Evolutionary conservation across 345 rosid genomes (phyloP), one percentile per base, ranked within the genome.

Genomic region (Ceriops zippeliana): DNA sequence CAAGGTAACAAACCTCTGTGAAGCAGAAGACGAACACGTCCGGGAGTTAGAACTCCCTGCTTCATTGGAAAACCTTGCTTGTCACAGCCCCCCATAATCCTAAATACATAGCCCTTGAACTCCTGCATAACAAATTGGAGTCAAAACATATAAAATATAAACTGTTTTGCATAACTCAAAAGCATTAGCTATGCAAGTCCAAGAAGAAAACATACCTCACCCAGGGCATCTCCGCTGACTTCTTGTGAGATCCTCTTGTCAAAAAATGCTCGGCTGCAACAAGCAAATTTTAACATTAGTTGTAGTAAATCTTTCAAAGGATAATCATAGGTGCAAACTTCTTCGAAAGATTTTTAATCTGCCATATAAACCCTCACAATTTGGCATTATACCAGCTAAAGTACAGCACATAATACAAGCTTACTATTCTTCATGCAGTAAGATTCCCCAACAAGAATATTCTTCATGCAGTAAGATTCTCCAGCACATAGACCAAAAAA

Each of bases 51-150:
- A 76, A 88, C 98, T 78, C 95, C 98, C 76, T 92, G 96, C 78
- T 92, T 90, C 98, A 88, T 92, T 37, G 98, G 95, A 69, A 92
- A 90, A 47, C 98, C 96, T 61, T 92, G 98, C 78, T 90, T 90
- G 92, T 90, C 96, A 28, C 96, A 92, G 38, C 98, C 98, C 70
- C 95, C 98, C 98, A 75, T 92, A 71, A 86, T 92, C 85, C 90
- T 90, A 76, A 90, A 92, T 1, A 92, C 83, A 30, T 92, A 92
- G 1, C 98, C 98, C 71, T 85, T 92, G 74, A 92, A 90, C 73
- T 92, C 96, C 98, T 87, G 79, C 26, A 66, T 54, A 32, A 52
- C 57, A 59, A 51, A 65, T 57, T 8, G 15, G 47, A 7, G 21
- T 9, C 16, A 65, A 24, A 24, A 31, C 5, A 47, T 21, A 1